Evolutionary conservation across 257 asterid species (phyloP), one percentile per base, ranked within the genome.

Genomic region (Capsicum chinense): DNA sequence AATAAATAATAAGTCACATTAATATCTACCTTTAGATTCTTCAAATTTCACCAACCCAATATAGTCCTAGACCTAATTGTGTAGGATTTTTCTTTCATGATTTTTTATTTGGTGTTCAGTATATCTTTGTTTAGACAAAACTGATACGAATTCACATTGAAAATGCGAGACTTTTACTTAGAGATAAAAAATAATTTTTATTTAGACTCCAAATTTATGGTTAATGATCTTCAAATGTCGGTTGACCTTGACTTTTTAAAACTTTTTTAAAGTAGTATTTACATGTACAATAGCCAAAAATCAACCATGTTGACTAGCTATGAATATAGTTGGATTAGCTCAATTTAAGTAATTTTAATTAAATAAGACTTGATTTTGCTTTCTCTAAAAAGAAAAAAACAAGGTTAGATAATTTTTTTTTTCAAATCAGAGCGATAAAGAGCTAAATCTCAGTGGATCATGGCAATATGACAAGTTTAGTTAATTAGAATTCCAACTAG

Each of bases 1-100:
- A 35, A 13, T 35, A 35, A 66, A 39, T 39, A 44, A 44, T 33
- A 33, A 35, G 1, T 66, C 48, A 35, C n/a, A 14, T 67, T 67
- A 21, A 21, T 66, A 67, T 67, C 12, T 67, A 11, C 48, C 74
- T 14, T 5, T 5, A 8, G 14, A 35, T 33, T 66, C 48, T 66
- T 66, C 48, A 66, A 66, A 66, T 47, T 66, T 67, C 35, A 67
- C 50, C 50, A 33, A 67, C 50, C 74, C 50, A 67, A 67, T 35
- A 67, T 14, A 67, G 1, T 35, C 48, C 48, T 35, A 67, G 11
- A 67, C 50, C 6, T 67, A 35, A 35, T 1, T 13, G 19, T 0
- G 3, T 35, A 7, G 48, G 6, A 11, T 63, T 63, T 57, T 16
- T 6, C 16, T 57, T 56, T 39, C 4, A 8, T 13, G 6, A 13